Evolutionary conservation across 352 stramenopile genomes (phyloP), one percentile per base, ranked within the genome.

Genomic region (Pythium sp.): DNA sequence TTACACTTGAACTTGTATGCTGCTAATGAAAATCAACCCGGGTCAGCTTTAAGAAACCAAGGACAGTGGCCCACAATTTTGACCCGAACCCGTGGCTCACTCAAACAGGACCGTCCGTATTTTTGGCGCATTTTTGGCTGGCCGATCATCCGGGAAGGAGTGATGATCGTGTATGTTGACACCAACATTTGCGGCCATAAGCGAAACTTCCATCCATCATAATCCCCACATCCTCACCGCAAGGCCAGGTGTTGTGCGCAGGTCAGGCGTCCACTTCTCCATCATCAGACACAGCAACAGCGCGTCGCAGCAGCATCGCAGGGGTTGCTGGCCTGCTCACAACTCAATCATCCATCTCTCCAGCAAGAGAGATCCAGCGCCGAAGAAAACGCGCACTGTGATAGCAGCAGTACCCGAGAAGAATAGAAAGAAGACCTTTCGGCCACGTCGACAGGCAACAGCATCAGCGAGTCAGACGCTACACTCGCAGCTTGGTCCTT

Each of bases 141-240:
- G 53, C 14, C 12, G 28, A 32, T 30, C 22, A 62, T 49, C 41
- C 5, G 4, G 14, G 7, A 15, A 30, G 56, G 56, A 62, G 56
- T 62, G 56, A 62, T 32, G 56, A 36, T 61, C 32, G 32, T 49
- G 56, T 9, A 62, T 62, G 56, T 62, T 62, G 56, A 62, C 56
- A 38, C 18, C 43, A 24, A 51, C 43, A 51, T 51, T 51, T 62
- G 56, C 24, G 56, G n/a, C 32, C 56, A 61, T 11, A 47, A 26
- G 32, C 56, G 32, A 61, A 61, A 61, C 56, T 32, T 61, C 32
- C 32, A 24, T 41, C 56, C 32, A 12, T 34, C 28, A 32, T n/a
- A 34, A 47, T 62, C 12, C 26, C 56, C 9, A 26, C 20, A 46
- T 30, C 54, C 3, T 5, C 26, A 59, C 22, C 6, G 26, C 14